Conservation (phyloP, 1,284 basidiomycete genomes). For the Microbotryum scabiosae region DNA sequence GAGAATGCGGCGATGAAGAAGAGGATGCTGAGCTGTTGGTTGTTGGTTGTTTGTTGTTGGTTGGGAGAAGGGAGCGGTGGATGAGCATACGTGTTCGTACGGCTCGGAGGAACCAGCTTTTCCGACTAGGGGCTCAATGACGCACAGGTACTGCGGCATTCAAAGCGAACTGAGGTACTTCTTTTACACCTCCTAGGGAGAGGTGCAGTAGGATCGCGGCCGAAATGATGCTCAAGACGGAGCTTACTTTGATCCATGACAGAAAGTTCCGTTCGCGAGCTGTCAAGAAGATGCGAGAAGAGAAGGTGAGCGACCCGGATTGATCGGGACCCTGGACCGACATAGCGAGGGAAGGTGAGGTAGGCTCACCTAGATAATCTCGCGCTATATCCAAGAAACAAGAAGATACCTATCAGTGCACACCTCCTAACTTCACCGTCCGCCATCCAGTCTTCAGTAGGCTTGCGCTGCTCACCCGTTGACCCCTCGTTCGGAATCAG, state of each 20-base stretch:
- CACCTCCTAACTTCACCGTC: no score
- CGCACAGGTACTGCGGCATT: slow-evolving; percentile 15
- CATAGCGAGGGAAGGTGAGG: no score
- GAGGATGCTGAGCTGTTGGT: slow-evolving; percentile 19
- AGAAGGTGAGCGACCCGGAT: not conserved
- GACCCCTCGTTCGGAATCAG: slow-evolving; percentile 15
- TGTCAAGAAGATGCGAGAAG: not conserved
- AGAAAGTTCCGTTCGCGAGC: slow-evolving; percentile 29
- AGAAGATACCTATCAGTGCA: no score
- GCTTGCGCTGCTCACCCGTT: slow-evolving; percentile 13
- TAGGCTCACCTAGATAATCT: no score
- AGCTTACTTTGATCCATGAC: slow-evolving; percentile 17
- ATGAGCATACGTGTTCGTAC: not conserved
- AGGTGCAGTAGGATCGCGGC: slow-evolving; percentile 22
- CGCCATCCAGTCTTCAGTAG: no score
- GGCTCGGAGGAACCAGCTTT: not conserved
- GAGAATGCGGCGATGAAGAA: slow-evolving; percentile 22
- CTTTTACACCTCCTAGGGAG: slow-evolving; percentile 7
- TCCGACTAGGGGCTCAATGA: no score
- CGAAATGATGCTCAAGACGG: slow-evolving; percentile 15
- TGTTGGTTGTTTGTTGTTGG: not conserved
- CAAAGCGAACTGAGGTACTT: slow-evolving; percentile 8
- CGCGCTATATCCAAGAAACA: no score
- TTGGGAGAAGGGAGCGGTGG: no score
- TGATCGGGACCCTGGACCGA: not conserved